These are phyloP conservation scores for Neocucurbitaria cava DNA, from an alignment of 2,329 filamentous ascomycete genomes.

Conservation along the genomic window DNA sequence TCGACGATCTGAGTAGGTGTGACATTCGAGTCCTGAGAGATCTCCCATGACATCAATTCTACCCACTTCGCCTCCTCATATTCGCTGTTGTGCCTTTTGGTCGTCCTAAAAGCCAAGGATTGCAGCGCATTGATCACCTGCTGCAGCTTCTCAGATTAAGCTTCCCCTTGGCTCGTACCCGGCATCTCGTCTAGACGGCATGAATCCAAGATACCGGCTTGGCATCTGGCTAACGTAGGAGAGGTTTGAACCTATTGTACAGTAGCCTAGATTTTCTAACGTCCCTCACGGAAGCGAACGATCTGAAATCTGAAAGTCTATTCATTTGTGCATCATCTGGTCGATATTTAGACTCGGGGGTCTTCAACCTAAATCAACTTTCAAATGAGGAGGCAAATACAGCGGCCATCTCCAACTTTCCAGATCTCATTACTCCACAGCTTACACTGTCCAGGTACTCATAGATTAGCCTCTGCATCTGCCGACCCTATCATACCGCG, in stretches of 20 bases:
- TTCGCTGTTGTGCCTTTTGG: background rate
- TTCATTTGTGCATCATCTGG: background rate
- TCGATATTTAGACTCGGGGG: background rate
- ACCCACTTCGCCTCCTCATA: background rate
- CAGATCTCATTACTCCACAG: constrained; percentile 28
- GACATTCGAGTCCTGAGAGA: background rate
- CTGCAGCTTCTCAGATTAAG: constrained; percentile 6
- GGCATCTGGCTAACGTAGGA: constrained; percentile 4
- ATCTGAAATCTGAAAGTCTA: background rate
- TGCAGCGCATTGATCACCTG: background rate
- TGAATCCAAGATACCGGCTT: constrained; percentile 8
- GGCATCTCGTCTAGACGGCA: constrained; percentile 12
- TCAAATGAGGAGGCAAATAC: background rate
- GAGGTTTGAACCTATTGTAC: constrained; percentile 4
- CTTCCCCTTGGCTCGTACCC: constrained; percentile 8
- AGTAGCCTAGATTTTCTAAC: background rate
- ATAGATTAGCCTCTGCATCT: constrained; percentile 28
- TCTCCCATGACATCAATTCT: background rate
- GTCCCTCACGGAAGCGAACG: background rate
- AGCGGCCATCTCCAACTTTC: background rate
- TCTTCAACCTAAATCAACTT: background rate
- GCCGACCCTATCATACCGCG: constrained; percentile 22
- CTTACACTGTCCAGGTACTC: constrained; percentile 9
- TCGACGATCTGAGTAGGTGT: background rate
- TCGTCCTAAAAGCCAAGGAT: background rate